A percentile compares a stretch with the other conserved stretches of the same genome.
These are phyloP conservation scores for Cadophora sp. DNA, from an alignment of 2,329 filamentous ascomycete species.

Conservation along the genomic window DNA sequence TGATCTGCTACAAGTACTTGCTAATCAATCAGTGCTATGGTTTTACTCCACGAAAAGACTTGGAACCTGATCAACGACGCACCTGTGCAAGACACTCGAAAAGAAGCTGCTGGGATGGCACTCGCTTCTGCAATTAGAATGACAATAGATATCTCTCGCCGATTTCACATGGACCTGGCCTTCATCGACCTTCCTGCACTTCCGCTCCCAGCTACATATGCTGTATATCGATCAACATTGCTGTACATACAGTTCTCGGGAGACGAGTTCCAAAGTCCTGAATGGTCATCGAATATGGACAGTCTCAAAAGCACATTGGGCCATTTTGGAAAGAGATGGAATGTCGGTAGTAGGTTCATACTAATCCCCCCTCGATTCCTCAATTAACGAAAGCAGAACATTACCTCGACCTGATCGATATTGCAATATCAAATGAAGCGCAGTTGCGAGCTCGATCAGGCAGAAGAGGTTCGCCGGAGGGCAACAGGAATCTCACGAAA, in stretches of 20 bases:
- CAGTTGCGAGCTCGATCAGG: not conserved
- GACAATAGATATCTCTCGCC: slow-evolving; percentile 34
- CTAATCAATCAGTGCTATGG: slow-evolving; percentile 33
- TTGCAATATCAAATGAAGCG: slow-evolving; percentile 22
- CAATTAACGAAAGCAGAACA: slow-evolving; percentile 25
- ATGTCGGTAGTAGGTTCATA: slow-evolving; percentile 34
- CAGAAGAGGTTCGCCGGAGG: not conserved
- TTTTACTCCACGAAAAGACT: slow-evolving; percentile 33
- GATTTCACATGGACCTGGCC: slow-evolving; percentile 35
- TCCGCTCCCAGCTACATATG: slow-evolving; percentile 34
- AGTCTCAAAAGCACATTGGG: slow-evolving; percentile 32
- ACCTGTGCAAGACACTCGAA: slow-evolving; percentile 14
- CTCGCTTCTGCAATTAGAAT: slow-evolving; percentile 35
- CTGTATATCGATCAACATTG: slow-evolving; percentile 33
- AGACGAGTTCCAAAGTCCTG: slow-evolving; percentile 29
- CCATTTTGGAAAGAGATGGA: slow-evolving; percentile 35
- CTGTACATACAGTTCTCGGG: slow-evolving; percentile 36
- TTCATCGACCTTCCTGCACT: slow-evolving; percentile 36
- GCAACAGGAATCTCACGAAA: slow-evolving; percentile 9
- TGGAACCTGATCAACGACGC: slow-evolving; percentile 21
- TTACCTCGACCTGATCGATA: slow-evolving; percentile 29
- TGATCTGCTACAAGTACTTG: not conserved
- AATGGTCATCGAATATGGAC: slow-evolving; percentile 34
- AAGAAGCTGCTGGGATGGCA: slow-evolving; percentile 31
- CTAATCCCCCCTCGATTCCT: not conserved